These are phyloP conservation scores for Fraxinus americana DNA, from an alignment of 257 asterid genomes.

Conservation along the genomic window DNA sequence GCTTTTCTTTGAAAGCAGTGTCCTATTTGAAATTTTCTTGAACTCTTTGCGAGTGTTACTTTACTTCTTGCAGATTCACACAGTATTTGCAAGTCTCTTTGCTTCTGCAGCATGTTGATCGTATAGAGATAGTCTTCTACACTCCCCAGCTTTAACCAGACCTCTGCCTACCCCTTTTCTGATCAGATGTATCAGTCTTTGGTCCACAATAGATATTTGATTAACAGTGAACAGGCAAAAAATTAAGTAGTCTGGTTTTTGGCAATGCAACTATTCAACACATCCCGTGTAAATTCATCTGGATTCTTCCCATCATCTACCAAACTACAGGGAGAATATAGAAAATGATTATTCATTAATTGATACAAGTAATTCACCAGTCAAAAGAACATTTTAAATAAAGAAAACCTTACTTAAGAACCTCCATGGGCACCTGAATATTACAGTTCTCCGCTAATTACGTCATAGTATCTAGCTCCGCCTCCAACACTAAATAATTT, in stretches of 20 bases:
- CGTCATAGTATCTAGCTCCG: no score
- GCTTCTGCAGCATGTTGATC: neutral
- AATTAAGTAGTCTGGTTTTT: no score
- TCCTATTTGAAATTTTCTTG: neutral
- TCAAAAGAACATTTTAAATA: no score
- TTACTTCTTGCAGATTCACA: neutral
- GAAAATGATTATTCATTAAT: neutral
- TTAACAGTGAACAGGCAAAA: no score
- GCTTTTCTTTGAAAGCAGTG: neutral
- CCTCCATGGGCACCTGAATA: no score
- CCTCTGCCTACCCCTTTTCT: neutral
- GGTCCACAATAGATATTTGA: no score
- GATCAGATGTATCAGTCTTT: no score
- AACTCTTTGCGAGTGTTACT: neutral
- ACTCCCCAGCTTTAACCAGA: neutral
- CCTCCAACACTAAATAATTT: no score
- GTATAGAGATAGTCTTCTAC: neutral
- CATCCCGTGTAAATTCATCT: conserved; percentile 33
- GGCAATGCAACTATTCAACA: no score
- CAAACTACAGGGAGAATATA: conserved; percentile 50
- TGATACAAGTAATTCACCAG: neutral
- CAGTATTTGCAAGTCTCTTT: neutral
- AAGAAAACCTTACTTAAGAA: no score
- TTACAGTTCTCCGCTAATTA: no score
- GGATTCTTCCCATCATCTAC: conserved; percentile 76